Evolutionary conservation across 2,329 filamentous ascomycete genomes (phyloP), one percentile per base, ranked within the genome.

Genomic region (Aspergillus puulaauensis): DNA sequence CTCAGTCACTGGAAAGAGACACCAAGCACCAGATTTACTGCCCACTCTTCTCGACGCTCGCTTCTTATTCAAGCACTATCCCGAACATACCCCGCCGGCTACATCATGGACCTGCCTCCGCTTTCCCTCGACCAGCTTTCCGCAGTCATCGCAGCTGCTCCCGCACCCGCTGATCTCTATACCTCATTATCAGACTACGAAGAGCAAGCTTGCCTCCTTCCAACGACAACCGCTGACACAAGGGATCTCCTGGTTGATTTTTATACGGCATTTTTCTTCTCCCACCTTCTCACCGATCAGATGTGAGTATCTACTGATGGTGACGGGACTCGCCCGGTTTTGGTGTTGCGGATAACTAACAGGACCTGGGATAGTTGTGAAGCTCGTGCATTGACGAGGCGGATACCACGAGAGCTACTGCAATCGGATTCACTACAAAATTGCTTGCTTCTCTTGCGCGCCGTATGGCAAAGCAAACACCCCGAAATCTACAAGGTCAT

Each of bases 201-300:
- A 61, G 61, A 64, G 31, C 65, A 72, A 49, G 71, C 73, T 23
- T 70, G 67, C 40, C 58, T 75, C 6, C 61, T 70, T 8, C 68
- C 68, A 50, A 63, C 64, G 19, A 54, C 55, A 24, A 53, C 63
- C 48, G 58, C 58, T 4, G 62, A 62, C 14, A 66, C 73, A 27
- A 44, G 61, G 6, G 62, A 69, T 11, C 62, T 77, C 4, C 60
- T 77, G 14, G 71, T 70, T 60, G 59, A 69, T 7, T 78, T 73
- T 57, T 77, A 76, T 50, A 72, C 73, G 5, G 68, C 68, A 12
- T 77, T 74, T 56, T 69, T 77, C 47, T 69, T 77, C 47, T 70
- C 71, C 6, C 73, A 76, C 41, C 70, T 77, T 47, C 69, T 77
- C 44, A 70, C 69, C 9, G 68, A 75, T 49, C 68, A 77, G 64